Conservation (phyloP, 805 yeast species). For the Yarrowia deformans region DNA sequence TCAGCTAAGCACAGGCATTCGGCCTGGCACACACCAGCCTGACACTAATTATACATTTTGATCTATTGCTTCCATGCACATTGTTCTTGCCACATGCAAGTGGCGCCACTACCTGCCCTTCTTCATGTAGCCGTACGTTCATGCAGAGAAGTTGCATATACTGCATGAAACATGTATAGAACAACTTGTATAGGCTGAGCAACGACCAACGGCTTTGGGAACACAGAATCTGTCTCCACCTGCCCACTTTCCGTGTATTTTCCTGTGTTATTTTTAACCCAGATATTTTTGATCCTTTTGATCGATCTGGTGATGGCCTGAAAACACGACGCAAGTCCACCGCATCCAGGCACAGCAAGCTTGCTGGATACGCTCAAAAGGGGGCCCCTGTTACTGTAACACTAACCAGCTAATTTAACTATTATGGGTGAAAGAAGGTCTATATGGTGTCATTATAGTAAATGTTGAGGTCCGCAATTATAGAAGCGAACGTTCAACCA, state of each 20-base stretch:
- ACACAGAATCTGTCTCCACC: not conserved
- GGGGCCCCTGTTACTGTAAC: not conserved
- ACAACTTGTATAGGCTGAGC: not conserved
- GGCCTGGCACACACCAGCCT: not conserved
- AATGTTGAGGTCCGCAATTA: too few relatives aligned
- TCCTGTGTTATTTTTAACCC: not conserved
- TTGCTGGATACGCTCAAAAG: not conserved
- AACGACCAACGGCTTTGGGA: not conserved
- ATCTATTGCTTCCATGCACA: not conserved
- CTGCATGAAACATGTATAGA: conserved; percentile 11
- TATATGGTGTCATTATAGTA: not conserved
- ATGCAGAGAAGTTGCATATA: conserved; percentile 2
- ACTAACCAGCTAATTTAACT: conserved; percentile 15
- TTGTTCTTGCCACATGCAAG: not conserved
- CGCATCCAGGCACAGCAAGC: not conserved
- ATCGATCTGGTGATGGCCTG: not conserved
- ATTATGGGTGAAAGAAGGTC: not conserved
- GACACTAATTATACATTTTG: not conserved
- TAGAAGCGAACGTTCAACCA: too few relatives aligned
- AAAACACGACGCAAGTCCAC: too few relatives aligned
- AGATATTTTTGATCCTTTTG: not conserved
- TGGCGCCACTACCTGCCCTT: conserved; percentile 8
- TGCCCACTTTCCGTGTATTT: conserved; percentile 1
- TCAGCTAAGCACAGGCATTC: not conserved
- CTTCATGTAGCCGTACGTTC: conserved; percentile 8